Conservation (phyloP, 805 yeast genomes). For the Henningerozyma blattae region DNA sequence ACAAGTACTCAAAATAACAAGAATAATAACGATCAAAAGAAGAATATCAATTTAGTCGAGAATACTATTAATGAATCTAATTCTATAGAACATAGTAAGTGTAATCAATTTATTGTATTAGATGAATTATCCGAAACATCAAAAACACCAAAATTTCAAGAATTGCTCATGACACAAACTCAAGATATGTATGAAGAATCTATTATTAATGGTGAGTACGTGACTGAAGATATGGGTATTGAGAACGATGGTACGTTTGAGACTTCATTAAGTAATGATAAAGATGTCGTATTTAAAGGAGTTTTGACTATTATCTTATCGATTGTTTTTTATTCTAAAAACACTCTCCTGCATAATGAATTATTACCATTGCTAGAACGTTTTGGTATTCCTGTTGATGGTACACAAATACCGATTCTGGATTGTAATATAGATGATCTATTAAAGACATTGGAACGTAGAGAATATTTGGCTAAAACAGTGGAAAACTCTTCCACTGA, state of each 20-base stretch:
- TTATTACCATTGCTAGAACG: slow-evolving; percentile 7
- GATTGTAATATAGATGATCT: slow-evolving; percentile 14
- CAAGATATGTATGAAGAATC: slow-evolving; percentile 6
- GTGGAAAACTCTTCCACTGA: slow-evolving; percentile 17
- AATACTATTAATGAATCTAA: neutral
- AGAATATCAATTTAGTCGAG: no score
- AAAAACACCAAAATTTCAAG: slow-evolving; percentile 7
- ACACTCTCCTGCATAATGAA: slow-evolving; percentile 18
- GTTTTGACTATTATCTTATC: slow-evolving; percentile 11
- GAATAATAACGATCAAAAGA: no score
- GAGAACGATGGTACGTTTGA: slow-evolving; percentile 7
- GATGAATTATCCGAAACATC: slow-evolving; percentile 6
- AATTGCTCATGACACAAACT: slow-evolving; percentile 9
- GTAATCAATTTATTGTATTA: slow-evolving; percentile 13
- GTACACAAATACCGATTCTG: slow-evolving; percentile 16
- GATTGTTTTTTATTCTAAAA: slow-evolving; percentile 17
- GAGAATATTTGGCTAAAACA: slow-evolving; percentile 13
- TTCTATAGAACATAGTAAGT: slow-evolving; percentile 1
- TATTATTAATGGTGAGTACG: slow-evolving; percentile 11
- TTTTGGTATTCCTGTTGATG: slow-evolving; percentile 21
- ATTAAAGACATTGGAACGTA: slow-evolving; percentile 10
- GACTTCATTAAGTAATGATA: slow-evolving; percentile 8
- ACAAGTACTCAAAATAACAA: neutral
- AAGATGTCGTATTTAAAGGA: slow-evolving; percentile 15
- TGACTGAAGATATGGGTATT: slow-evolving; percentile 9